phyloP scores from a whole-genome alignment of 2,329 filamentous ascomycete species.

The Neonectria coccinea region DNA sequence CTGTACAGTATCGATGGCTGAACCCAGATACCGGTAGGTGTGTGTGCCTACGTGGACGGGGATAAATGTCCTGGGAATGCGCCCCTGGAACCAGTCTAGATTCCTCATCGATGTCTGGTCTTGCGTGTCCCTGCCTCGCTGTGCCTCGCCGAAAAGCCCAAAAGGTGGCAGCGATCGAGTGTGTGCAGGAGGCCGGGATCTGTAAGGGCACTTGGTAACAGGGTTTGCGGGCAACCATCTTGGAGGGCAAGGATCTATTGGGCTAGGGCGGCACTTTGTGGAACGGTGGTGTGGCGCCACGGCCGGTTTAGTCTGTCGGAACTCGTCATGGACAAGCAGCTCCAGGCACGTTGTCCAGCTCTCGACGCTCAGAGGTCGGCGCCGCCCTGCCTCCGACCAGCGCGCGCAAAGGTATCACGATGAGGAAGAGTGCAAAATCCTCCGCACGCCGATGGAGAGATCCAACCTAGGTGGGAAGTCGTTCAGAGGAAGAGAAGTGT shows the following conservation, averaged over 20 bases:
- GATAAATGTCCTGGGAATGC: slow-evolving; percentile 12
- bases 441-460: background rate
- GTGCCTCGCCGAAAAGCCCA: background rate
- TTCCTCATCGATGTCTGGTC: slow-evolving; percentile 9
- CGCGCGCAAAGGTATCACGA: slow-evolving; percentile 12
- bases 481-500: background rate
- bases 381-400: background rate
- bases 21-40: background rate
- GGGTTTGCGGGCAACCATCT: slow-evolving; percentile 16
- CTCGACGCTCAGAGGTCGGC: slow-evolving; percentile 23
- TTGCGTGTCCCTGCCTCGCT: background rate
- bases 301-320: background rate
- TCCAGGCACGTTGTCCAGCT: slow-evolving; percentile 19
- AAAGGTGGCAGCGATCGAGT: slow-evolving; percentile 6
- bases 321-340: slow-evolving; percentile 21
- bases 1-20: slow-evolving; percentile 1
- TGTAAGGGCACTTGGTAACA: slow-evolving; percentile 6
- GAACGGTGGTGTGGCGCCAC: slow-evolving; percentile 8
- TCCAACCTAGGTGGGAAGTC: background rate
- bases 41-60: slow-evolving; percentile 4
- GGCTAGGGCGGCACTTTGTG: background rate
- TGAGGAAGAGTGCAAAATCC: background rate
- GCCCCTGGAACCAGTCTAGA: slow-evolving; percentile 16
- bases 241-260: slow-evolving; percentile 5
- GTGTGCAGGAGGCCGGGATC: background rate